A percentile compares a stretch with the other conserved stretches of the same genome.
phyloP scores from a whole-genome alignment of 805 yeast species.

The Schwanniomyces vanrijiae region DNA sequence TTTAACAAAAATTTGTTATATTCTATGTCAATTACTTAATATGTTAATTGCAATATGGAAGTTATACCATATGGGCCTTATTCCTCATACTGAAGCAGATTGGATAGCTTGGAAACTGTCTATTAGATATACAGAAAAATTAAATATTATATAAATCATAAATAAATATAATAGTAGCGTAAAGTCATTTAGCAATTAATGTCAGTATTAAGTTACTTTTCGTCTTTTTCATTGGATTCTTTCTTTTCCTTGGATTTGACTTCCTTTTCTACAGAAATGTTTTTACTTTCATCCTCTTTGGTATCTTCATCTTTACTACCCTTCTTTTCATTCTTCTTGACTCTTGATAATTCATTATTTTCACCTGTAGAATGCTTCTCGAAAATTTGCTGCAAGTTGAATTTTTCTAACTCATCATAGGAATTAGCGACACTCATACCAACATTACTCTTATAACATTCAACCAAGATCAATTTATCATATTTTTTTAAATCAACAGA shows the following conservation, averaged over 20 bases:
- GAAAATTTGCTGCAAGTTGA: slow-evolving; percentile 79
- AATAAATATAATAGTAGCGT: not conserved
- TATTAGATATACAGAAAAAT: slow-evolving; percentile 17
- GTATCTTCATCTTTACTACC: not conserved
- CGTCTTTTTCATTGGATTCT: not conserved
- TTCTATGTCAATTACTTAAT: slow-evolving; percentile 49
- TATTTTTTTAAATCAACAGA: slow-evolving; percentile 76
- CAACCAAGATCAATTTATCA: slow-evolving; percentile 78
- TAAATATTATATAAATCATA: slow-evolving; percentile 2
- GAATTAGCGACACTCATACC: slow-evolving; percentile 83
- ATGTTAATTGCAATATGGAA: slow-evolving; percentile 83
- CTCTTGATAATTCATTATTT: slow-evolving; percentile 12
- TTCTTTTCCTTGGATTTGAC: not conserved
- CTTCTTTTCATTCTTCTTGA: slow-evolving; percentile 4
- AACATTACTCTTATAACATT: slow-evolving; percentile 83
- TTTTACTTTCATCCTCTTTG: slow-evolving; percentile 4
- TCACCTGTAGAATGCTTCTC: slow-evolving; percentile 33
- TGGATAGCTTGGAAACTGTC: slow-evolving; percentile 86
- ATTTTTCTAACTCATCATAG: slow-evolving; percentile 62
- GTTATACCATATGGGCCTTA: slow-evolving; percentile 81
- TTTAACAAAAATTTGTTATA: slow-evolving; percentile 23
- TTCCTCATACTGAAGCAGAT: slow-evolving; percentile 84
- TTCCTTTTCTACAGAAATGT: slow-evolving; percentile 5
- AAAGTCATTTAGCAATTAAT: not conserved
- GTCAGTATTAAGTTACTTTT: not conserved